Conservation (phyloP, 176 grass and related monocot genomes). For the Aegilops umbellulata region DNA sequence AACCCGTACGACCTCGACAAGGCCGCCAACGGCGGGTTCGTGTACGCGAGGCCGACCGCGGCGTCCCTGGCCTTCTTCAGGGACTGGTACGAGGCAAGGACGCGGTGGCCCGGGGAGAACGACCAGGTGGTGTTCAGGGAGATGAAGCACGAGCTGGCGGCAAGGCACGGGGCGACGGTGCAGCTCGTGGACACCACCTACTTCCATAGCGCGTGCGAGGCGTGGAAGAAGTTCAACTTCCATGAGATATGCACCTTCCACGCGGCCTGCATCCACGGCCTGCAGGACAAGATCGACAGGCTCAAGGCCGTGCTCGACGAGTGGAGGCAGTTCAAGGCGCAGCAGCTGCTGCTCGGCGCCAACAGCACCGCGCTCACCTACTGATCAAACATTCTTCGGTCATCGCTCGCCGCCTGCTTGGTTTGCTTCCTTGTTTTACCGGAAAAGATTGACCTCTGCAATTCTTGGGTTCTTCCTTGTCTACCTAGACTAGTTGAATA, state of each 20-base stretch:
- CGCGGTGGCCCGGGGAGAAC: background rate
- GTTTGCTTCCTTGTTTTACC: background rate
- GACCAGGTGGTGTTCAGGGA: constrained; percentile 34
- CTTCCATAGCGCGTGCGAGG: background rate
- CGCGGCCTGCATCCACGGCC: background rate
- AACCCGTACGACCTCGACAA: constrained; percentile 24
- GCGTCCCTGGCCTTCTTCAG: constrained; percentile 8
- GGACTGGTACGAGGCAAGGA: constrained; percentile 32
- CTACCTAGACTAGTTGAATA: too few relatives aligned
- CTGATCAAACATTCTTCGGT: background rate
- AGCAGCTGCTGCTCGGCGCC: background rate
- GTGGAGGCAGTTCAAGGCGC: constrained; percentile 24
- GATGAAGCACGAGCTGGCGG: constrained; percentile 27
- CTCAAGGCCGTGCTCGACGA: constrained; percentile 1
- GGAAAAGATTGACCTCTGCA: background rate
- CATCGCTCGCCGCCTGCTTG: too few relatives aligned
- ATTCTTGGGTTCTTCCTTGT: background rate
- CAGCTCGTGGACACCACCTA: constrained; percentile 34
- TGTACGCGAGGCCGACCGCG: background rate
- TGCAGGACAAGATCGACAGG: background rate
- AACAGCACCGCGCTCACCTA: background rate
- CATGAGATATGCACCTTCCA: too few relatives aligned
- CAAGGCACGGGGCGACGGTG: background rate
- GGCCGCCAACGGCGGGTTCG: constrained; percentile 16
- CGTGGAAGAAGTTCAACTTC: too few relatives aligned